Conservation (phyloP, 768 basidiomycete genomes). For the Auricularia sp. region DNA sequence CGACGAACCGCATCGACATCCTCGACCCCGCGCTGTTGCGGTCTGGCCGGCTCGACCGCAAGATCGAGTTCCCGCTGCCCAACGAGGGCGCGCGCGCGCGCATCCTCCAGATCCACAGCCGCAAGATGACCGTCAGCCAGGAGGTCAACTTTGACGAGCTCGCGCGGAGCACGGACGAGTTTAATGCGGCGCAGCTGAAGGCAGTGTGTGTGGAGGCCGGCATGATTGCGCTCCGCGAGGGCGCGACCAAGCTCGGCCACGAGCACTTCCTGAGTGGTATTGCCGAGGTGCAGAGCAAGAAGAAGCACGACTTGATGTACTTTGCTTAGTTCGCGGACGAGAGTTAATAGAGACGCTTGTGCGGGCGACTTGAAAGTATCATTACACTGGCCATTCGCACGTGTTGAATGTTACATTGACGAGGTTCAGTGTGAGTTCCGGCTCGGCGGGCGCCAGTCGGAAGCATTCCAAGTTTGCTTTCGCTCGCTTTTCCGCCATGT, state of each 20-base stretch:
- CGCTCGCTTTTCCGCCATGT: conserved; percentile 35
- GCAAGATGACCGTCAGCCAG: conserved; percentile 81
- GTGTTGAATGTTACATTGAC: too few relatives aligned
- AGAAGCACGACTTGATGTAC: conserved; percentile 97
- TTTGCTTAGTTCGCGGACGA: conserved; percentile 48
- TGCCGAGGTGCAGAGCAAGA: conserved; percentile 94
- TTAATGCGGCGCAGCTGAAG: conserved; percentile 94
- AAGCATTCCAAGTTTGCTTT: background rate
- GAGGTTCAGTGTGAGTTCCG: too few relatives aligned
- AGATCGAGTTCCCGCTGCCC: conserved; percentile 97
- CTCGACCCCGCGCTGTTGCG: conserved; percentile 97
- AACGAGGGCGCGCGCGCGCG: conserved; percentile 93
- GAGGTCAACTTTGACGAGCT: conserved; percentile 97
- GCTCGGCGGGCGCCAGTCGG: background rate
- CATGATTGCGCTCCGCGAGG: conserved; percentile 95
- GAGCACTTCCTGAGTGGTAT: conserved; percentile 95
- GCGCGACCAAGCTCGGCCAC: conserved; percentile 77
- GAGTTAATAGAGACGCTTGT: too few relatives aligned
- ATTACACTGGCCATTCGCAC: too few relatives aligned
- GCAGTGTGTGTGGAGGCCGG: conserved; percentile 99
- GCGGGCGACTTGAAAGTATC: too few relatives aligned
- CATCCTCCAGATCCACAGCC: conserved; percentile 92
- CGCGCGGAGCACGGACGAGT: conserved; percentile 94
- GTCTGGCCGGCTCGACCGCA: conserved; percentile 93
- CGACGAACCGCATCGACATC: conserved; percentile 97